phyloP scores from a whole-genome alignment of 2,329 filamentous ascomycete species.

The Amauroascus niger region DNA sequence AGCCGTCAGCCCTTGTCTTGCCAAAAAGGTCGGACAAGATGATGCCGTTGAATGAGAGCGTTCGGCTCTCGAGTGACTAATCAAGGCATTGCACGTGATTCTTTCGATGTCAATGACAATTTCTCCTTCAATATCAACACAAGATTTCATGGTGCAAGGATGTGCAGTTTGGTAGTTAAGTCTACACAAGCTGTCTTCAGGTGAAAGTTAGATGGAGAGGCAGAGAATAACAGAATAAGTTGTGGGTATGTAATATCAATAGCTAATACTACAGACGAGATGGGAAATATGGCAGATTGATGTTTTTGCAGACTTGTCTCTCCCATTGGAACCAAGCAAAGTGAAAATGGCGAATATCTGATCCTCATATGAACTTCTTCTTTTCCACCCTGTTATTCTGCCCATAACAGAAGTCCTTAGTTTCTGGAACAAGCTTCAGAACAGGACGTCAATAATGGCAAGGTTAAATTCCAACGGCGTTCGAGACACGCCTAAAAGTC shows the following conservation, averaged over 20 bases:
- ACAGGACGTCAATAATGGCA: background rate
- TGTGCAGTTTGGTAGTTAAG: no score
- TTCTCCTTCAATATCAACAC: no score
- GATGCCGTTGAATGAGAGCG: no score
- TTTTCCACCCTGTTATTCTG: background rate
- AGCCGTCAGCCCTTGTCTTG: background rate
- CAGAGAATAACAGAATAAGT: background rate
- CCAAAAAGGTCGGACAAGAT: no score
- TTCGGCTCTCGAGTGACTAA: no score
- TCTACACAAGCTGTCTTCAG: no score
- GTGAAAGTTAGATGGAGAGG: no score
- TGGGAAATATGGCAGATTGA: background rate
- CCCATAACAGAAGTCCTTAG: background rate
- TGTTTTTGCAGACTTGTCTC: background rate
- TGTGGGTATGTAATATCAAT: background rate
- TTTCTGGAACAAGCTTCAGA: background rate
- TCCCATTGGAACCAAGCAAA: background rate
- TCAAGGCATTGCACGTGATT: no score
- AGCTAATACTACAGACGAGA: slow-evolving; percentile 2
- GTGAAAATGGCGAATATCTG: background rate
- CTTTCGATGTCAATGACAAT: no score
- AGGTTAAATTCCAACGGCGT: background rate
- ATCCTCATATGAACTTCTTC: background rate
- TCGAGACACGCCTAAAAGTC: background rate
- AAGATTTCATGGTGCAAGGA: no score